These are phyloP conservation scores for Dactylonectria estremocensis DNA, from an alignment of 2,329 filamentous ascomycete genomes.

Conservation along the genomic window DNA sequence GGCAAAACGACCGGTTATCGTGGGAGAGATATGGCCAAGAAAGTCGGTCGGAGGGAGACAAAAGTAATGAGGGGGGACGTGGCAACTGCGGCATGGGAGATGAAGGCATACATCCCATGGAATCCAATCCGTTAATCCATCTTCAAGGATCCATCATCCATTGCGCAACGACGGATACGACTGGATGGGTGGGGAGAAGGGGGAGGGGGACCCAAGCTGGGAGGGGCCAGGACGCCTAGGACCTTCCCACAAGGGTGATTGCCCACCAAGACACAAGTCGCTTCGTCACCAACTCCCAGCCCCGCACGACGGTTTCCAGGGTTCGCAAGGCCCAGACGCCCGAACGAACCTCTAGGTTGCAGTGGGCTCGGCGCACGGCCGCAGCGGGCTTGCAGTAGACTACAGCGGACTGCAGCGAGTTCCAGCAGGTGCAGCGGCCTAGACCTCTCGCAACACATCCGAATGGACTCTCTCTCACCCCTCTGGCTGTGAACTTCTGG, in stretches of 20 bases:
- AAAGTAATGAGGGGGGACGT: background rate
- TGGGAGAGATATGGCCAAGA: background rate
- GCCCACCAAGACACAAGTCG: conserved; percentile 40
- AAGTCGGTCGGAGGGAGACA: background rate
- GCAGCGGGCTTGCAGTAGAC: conserved; percentile 23
- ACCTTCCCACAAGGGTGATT: conserved; percentile 40
- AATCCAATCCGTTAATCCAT: conserved; percentile 24
- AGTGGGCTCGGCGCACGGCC: conserved; percentile 7
- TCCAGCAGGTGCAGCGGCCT: conserved; percentile 36
- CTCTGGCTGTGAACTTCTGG: background rate
- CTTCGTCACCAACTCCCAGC: conserved; percentile 39
- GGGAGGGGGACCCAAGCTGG: background rate
- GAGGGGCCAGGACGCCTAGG: conserved; percentile 10
- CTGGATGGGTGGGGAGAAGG: background rate
- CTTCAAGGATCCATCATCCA: conserved; percentile 16
- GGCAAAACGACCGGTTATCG: background rate
- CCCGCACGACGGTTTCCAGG: conserved; percentile 19
- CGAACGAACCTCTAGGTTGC: conserved; percentile 7
- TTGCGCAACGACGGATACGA: background rate
- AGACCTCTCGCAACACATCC: conserved; percentile 9
- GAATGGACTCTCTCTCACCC: background rate
- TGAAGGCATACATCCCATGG: conserved; percentile 22
- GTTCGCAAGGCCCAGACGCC: conserved; percentile 11
- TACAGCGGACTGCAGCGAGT: conserved; percentile 31
- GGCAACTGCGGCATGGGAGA: conserved; percentile 11